These are phyloP conservation scores for Mortierella sp. DNA, from an alignment of 371 early-diverging fungal species.

Conservation along the genomic window DNA sequence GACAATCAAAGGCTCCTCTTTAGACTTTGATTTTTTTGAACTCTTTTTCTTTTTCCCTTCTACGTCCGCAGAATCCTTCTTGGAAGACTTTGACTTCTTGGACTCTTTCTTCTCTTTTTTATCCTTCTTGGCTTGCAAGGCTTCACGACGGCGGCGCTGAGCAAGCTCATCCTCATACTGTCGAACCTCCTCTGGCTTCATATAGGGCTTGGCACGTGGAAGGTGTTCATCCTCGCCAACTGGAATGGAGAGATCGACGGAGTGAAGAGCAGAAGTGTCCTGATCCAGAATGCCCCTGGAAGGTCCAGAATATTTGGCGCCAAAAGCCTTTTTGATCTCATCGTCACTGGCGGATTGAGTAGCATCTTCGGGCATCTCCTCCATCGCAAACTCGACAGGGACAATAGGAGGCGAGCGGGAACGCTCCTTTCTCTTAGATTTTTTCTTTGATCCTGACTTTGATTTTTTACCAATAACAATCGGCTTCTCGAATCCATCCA, in stretches of 20 bases:
- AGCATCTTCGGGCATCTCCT: conserved; percentile 79
- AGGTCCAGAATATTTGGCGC: conserved; percentile 34
- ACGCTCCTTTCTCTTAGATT: conserved; percentile 58
- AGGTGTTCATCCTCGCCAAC: conserved; percentile 72
- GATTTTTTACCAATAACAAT: conserved; percentile 41
- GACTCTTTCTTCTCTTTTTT: conserved; percentile 39
- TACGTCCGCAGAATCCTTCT: conserved; percentile 29
- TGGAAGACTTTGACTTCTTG: conserved; percentile 61
- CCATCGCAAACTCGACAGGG: conserved; percentile 69
- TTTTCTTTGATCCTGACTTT: conserved; percentile 48
- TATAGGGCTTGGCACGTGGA: conserved; percentile 70
- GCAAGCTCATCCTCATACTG: conserved; percentile 67
- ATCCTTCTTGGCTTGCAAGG: conserved; percentile 38
- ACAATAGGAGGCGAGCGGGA: conserved; percentile 58
- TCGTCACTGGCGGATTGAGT: conserved; percentile 64
- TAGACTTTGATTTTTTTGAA: conserved; percentile 37
- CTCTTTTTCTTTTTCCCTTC: conserved; percentile 29
- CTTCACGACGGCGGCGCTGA: conserved; percentile 60
- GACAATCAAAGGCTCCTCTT: conserved; percentile 31
- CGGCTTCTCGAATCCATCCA: conserved; percentile 68
- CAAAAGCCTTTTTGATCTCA: conserved; percentile 24
- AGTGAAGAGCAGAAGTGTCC: conserved; percentile 62
- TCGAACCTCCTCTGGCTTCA: conserved; percentile 73
- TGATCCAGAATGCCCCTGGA: conserved; percentile 56
- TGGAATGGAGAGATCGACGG: conserved; percentile 73